These are phyloP conservation scores for Pseudopithomyces maydicus DNA, from an alignment of 2,329 filamentous ascomycete species.

Conservation along the genomic window DNA sequence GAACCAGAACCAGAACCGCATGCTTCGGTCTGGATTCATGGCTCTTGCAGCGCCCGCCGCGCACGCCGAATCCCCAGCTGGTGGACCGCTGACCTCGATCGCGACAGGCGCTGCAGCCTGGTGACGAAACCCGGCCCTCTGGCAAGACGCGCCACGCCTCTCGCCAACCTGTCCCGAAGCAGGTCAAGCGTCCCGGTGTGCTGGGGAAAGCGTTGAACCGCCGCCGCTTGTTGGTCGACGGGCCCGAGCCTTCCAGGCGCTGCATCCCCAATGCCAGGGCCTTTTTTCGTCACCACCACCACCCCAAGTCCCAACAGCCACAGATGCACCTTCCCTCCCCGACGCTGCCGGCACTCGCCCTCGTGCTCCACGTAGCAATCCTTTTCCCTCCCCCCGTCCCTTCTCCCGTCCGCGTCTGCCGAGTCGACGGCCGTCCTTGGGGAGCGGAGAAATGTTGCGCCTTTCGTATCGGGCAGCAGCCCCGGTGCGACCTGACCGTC, in stretches of 20 bases:
- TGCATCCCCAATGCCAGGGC: constrained; percentile 13
- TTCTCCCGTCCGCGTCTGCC: constrained; percentile 28
- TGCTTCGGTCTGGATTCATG: constrained; percentile 22
- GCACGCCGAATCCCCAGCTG: constrained; percentile 21
- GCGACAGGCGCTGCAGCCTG: constrained; percentile 21
- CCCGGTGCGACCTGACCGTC: constrained; percentile 3
- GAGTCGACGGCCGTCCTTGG: constrained; percentile 22
- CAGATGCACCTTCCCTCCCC: constrained; percentile 14
- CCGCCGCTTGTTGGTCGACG: constrained; percentile 16
- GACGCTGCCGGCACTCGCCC: constrained; percentile 12
- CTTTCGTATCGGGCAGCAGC: constrained; percentile 12
- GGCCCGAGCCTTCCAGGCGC: constrained; percentile 20
- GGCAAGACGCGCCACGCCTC: constrained; percentile 17
- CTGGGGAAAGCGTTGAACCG: constrained; percentile 24
- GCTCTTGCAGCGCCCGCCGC: neutral
- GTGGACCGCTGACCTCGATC: constrained; percentile 8
- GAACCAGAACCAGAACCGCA: neutral
- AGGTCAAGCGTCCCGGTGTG: constrained; percentile 17
- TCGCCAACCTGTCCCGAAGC: constrained; percentile 18
- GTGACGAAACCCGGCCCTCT: constrained; percentile 18
- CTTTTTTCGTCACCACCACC: constrained; percentile 2
- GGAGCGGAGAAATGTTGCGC: constrained; percentile 15
- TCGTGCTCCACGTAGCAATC: neutral
- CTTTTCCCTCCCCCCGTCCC: constrained; percentile 3
- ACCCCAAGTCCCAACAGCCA: constrained; percentile 6